Evolutionary conservation across 1,284 basidiomycete genomes (phyloP).

Genomic region (Apiotrichum montevideense): DNA sequence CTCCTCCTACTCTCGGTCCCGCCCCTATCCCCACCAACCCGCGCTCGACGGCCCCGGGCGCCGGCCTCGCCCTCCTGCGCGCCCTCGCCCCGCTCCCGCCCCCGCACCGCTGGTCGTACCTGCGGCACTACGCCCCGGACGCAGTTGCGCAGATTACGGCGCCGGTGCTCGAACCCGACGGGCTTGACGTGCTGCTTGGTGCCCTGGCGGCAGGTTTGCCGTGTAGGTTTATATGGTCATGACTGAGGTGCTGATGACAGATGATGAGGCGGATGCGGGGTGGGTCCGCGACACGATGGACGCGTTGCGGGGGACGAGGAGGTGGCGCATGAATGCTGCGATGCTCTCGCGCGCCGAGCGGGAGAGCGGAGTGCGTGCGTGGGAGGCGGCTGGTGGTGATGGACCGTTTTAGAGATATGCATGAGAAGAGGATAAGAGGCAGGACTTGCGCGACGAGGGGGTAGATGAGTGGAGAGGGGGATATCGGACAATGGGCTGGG

Average conservation of each 20-base stretch:
- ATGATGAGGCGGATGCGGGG: not conserved
- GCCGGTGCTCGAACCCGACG: conserved; percentile 39
- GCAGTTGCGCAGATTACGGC: conserved; percentile 24
- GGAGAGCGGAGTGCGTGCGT: conserved; percentile 16
- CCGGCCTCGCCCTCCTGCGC: conserved; percentile 32
- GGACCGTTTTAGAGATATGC: conserved; percentile 3
- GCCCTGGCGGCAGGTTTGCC: conserved; percentile 5
- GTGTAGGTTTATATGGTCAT: not conserved
- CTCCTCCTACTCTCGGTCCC: conserved; percentile 7
- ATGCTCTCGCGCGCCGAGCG: conserved; percentile 32
- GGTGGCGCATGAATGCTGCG: conserved; percentile 33
- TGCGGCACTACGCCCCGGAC: conserved; percentile 21
- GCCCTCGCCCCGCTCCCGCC: conserved; percentile 10
- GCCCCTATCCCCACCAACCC: conserved; percentile 7
- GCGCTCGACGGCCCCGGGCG: conserved; percentile 24
- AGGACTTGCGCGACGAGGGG: too few species aligned
- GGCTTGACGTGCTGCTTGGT: conserved; percentile 26
- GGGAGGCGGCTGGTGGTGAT: conserved; percentile 19
- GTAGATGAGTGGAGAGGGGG: too few species aligned
- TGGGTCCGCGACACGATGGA: conserved; percentile 16
- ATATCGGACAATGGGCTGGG: too few species aligned
- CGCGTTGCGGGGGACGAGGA: conserved; percentile 22
- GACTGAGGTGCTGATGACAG: conserved; percentile 2
- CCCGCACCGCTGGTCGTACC: conserved; percentile 8
- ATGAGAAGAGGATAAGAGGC: too few species aligned